phyloP scores from a whole-genome alignment of 768 basidiomycete genomes.

The Xanthoconium purpureum region DNA sequence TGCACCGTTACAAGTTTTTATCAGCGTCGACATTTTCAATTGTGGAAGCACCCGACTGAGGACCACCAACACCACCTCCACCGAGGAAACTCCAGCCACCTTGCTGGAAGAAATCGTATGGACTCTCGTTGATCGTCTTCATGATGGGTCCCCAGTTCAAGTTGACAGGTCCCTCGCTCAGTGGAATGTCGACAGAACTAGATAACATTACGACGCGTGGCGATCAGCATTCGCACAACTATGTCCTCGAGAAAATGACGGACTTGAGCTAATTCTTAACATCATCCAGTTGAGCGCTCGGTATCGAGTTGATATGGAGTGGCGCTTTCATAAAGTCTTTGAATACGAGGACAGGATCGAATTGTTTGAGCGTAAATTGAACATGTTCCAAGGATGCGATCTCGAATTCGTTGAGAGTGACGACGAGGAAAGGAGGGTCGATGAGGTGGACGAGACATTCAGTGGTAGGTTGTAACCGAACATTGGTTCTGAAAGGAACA shows the following conservation, averaged over 20 bases:
- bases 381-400: conserved; percentile 49
- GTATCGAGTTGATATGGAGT: conserved; percentile 95
- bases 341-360: conserved; percentile 96
- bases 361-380: conserved; percentile 93
- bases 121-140: too few relatives aligned
- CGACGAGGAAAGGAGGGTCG: conserved; percentile 59
- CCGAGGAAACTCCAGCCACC: conserved; percentile 94
- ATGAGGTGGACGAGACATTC: conserved; percentile 95
- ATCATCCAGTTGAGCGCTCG: conserved; percentile 84
- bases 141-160: conserved; percentile 98
- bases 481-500: conserved; percentile 86
- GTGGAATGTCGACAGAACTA: conserved; percentile 94
- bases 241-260: conserved; percentile 28
- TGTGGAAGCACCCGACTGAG: too few relatives aligned
- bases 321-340: conserved; percentile 92
- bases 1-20: too few relatives aligned
- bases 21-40: too few relatives aligned
- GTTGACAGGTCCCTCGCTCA: conserved; percentile 96
- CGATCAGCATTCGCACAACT: conserved; percentile 1
- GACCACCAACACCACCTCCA: too few relatives aligned
- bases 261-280: conserved; percentile 99
- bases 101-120: too few relatives aligned
- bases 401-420: too few relatives aligned
- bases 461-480: conserved; percentile 91
- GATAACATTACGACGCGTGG: neutral